A percentile compares a stretch with the other conserved stretches of the same genome.
These are phyloP conservation scores for Eutrema heterophyllum DNA, from an alignment of 345 rosid genomes.

Conservation along the genomic window DNA sequence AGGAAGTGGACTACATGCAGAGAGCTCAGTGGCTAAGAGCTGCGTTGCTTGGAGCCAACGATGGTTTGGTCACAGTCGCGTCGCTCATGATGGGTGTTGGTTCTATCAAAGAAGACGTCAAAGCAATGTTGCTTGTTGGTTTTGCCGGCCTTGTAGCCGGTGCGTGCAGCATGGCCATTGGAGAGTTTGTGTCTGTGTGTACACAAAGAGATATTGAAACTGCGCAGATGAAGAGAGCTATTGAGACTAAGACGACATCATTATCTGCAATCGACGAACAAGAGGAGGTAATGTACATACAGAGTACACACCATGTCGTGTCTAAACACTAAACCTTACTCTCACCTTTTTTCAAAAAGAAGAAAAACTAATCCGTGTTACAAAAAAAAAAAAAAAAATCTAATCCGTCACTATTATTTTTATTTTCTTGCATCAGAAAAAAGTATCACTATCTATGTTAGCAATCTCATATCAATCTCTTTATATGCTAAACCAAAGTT, in stretches of 20 bases:
- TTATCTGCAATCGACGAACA: conserved; percentile 26
- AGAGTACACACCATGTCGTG: neutral
- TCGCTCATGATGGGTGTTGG: conserved; percentile 86
- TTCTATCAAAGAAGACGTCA: conserved; percentile 55
- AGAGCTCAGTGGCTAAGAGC: conserved; percentile 86
- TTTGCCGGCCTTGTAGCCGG: conserved; percentile 72
- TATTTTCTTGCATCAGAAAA: too few relatives aligned
- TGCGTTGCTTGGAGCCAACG: conserved; percentile 75
- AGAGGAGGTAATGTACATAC: conserved; percentile 14
- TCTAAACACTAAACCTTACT: neutral
- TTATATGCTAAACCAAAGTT: neutral
- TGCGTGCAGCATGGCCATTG: conserved; percentile 84
- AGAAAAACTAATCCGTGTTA: too few relatives aligned
- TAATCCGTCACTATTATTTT: too few relatives aligned
- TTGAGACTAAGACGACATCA: conserved; percentile 14
- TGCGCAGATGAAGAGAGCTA: conserved; percentile 52
- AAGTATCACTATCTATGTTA: too few relatives aligned
- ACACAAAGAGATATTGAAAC: conserved; percentile 60
- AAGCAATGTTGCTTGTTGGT: conserved; percentile 62
- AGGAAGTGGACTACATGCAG: conserved; percentile 47
- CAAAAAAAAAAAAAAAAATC: neutral
- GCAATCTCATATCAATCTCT: too few relatives aligned
- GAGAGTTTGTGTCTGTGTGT: conserved; percentile 80
- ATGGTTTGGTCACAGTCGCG: conserved; percentile 70
- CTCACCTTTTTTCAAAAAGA: neutral